Conservation (phyloP, 2,329 filamentous ascomycete genomes). For the Penicillium brevicompactum region DNA sequence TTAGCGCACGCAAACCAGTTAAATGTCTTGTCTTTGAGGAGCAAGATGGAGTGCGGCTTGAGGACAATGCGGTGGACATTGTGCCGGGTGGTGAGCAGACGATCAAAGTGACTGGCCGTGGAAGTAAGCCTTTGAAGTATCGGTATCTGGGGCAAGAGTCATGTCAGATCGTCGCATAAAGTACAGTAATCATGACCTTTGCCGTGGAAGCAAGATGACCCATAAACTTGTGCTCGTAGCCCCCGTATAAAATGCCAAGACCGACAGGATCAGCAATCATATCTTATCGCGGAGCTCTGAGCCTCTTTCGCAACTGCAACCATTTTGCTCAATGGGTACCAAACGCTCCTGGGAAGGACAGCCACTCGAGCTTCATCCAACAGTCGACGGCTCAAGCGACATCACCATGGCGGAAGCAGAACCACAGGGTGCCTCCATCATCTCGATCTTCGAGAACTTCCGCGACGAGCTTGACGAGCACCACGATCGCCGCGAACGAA, state of each 20-base stretch:
- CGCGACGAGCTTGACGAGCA: conserved; percentile 89
- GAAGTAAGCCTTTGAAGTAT: conserved; percentile 24
- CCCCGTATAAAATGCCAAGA: not conserved
- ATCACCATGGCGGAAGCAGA: conserved; percentile 19
- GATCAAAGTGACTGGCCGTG: conserved; percentile 29
- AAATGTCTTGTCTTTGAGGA: conserved; percentile 65
- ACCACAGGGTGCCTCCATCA: conserved; percentile 44
- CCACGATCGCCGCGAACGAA: conserved; percentile 85
- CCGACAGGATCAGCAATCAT: not conserved
- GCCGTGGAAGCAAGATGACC: not conserved
- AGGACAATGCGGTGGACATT: conserved; percentile 60
- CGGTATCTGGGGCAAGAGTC: conserved; percentile 30
- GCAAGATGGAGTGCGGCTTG: conserved; percentile 54
- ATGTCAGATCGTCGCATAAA: conserved; percentile 7
- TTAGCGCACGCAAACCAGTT: conserved; percentile 55
- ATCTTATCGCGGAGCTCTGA: conserved; percentile 12
- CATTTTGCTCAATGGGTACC: conserved; percentile 31
- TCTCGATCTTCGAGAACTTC: conserved; percentile 81
- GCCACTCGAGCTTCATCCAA: conserved; percentile 15
- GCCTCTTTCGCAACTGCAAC: conserved; percentile 8
- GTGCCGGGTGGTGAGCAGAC: conserved; percentile 60
- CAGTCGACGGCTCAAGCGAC: not conserved
- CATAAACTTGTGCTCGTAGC: too few species aligned
- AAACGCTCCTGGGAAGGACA: conserved; percentile 45
- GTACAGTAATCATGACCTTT: not conserved